These are phyloP conservation scores for Colletotrichum sp. DNA, from an alignment of 2,329 filamentous ascomycete genomes.

Conservation along the genomic window DNA sequence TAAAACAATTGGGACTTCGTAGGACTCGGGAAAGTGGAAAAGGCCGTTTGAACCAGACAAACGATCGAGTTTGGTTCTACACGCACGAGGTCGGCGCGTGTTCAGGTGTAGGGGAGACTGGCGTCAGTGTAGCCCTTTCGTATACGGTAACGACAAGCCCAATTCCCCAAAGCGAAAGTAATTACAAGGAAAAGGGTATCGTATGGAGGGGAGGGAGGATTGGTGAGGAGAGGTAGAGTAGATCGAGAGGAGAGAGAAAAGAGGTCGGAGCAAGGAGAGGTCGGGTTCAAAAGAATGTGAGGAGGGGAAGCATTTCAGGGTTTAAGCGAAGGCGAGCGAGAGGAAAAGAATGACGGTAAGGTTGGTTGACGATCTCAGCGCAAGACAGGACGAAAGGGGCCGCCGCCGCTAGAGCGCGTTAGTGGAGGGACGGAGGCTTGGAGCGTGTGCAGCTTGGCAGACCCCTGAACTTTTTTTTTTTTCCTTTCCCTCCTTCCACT, in stretches of 20 bases:
- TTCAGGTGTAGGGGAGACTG: background rate
- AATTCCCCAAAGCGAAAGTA: conserved; percentile 7
- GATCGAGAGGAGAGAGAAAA: conserved; percentile 3
- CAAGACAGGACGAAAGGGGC: conserved; percentile 19
- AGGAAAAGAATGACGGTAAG: conserved; percentile 8
- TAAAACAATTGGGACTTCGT: background rate
- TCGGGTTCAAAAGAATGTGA: conserved; percentile 20
- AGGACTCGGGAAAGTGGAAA: background rate
- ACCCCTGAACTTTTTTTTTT: conserved; percentile 14
- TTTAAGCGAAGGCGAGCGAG: conserved; percentile 14
- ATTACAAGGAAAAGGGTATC: conserved; percentile 23
- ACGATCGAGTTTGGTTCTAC: conserved; percentile 5
- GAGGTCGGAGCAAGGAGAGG: conserved; percentile 10
- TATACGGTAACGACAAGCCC: conserved; percentile 1
- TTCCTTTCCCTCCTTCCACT: background rate
- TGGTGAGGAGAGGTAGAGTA: background rate
- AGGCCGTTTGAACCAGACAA: background rate
- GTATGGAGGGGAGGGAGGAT: background rate
- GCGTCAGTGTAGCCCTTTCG: background rate
- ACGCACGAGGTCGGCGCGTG: background rate
- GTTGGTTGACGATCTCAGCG: conserved; percentile 3
- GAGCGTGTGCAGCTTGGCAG: background rate
- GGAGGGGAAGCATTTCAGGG: conserved; percentile 21
- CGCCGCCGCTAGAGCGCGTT: conserved; percentile 10
- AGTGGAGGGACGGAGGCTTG: conserved; percentile 12